phyloP scores from a whole-genome alignment of 1,284 basidiomycete genomes.

The Gomphus bonarii region DNA sequence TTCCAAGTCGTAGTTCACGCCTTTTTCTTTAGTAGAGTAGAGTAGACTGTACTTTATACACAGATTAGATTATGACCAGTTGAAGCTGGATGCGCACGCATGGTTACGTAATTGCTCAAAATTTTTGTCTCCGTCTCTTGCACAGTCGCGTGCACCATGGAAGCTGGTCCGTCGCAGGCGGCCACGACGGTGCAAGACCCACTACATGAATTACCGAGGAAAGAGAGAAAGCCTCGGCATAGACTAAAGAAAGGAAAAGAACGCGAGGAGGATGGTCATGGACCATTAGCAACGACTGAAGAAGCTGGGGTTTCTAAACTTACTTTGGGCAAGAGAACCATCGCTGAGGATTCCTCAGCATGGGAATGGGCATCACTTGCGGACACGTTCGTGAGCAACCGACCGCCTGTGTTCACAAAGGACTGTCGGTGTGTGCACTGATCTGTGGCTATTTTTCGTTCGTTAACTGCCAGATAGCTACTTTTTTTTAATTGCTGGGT shows the following conservation, averaged over 20 bases:
- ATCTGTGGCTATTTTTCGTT: constrained; percentile 12
- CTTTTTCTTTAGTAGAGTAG: neutral
- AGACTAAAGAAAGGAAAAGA: constrained; percentile 4
- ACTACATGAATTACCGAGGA: neutral
- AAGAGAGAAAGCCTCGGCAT: constrained; percentile 2
- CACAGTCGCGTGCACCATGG: constrained; percentile 5
- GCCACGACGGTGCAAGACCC: neutral
- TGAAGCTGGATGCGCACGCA: neutral
- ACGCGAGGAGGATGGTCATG: neutral
- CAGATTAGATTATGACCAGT: neutral
- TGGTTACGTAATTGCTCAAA: constrained; percentile 6
- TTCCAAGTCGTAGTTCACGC: neutral
- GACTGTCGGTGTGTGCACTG: constrained; percentile 65
- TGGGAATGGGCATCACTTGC: constrained; percentile 71
- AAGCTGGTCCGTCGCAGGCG: constrained; percentile 9
- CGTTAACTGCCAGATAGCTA: constrained; percentile 42
- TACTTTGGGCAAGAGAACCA: neutral
- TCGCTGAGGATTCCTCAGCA: constrained; percentile 22
- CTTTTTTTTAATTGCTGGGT: constrained; percentile 75
- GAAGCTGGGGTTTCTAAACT: neutral
- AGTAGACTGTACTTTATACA: neutral
- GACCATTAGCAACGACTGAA: neutral
- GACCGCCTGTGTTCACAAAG: constrained; percentile 70
- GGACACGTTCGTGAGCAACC: constrained; percentile 54
- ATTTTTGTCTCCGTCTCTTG: constrained; percentile 6